phyloP scores from a whole-genome alignment of 768 basidiomycete genomes.

The Suillus clintonianus region DNA sequence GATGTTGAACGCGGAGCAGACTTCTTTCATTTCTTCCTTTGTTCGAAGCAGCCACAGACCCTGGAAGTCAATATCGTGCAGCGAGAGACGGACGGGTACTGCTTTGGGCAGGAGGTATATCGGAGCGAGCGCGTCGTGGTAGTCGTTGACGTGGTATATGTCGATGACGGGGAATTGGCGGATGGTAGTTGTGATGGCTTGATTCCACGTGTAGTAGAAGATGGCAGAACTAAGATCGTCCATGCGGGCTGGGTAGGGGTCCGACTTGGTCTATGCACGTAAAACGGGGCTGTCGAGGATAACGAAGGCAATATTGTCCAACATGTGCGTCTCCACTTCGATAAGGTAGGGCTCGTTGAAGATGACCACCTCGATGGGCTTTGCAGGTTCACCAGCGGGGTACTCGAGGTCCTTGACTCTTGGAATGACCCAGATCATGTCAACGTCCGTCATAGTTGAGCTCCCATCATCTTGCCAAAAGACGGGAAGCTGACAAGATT shows the following conservation, averaged over 20 bases:
- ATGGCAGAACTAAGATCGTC: slow-evolving; percentile 95
- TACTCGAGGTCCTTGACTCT: slow-evolving; percentile 96
- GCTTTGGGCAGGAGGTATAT: slow-evolving; percentile 92
- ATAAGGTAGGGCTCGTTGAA: slow-evolving; percentile 95
- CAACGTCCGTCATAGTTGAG: slow-evolving; percentile 97
- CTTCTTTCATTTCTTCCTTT: slow-evolving; percentile 98
- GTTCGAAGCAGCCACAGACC: slow-evolving; percentile 95
- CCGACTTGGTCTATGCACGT: slow-evolving; percentile 93
- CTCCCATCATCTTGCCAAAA: slow-evolving; percentile 89
- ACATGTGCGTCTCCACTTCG: slow-evolving; percentile 88
- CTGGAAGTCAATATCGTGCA: slow-evolving; percentile 98
- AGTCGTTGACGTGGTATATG: slow-evolving; percentile 94
- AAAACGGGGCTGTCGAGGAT: slow-evolving; percentile 95
- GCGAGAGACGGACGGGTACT: slow-evolving; percentile 84
- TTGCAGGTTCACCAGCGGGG: slow-evolving; percentile 86
- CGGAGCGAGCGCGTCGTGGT: slow-evolving; percentile 89
- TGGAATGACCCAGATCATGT: slow-evolving; percentile 90
- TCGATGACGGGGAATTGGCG: slow-evolving; percentile 85
- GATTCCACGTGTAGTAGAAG: slow-evolving; percentile 98
- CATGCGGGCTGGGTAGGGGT: slow-evolving; percentile 96
- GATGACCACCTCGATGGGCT: slow-evolving; percentile 95
- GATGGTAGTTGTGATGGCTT: slow-evolving; percentile 91
- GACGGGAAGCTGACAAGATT: slow-evolving; percentile 70
- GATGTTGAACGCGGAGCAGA: slow-evolving; percentile 97
- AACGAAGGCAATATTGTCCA: slow-evolving; percentile 96